Percentiles rank a stretch among this genome's conserved stretches.
phyloP scores from a whole-genome alignment of 345 rosid species.

The Ceriops decandra region DNA sequence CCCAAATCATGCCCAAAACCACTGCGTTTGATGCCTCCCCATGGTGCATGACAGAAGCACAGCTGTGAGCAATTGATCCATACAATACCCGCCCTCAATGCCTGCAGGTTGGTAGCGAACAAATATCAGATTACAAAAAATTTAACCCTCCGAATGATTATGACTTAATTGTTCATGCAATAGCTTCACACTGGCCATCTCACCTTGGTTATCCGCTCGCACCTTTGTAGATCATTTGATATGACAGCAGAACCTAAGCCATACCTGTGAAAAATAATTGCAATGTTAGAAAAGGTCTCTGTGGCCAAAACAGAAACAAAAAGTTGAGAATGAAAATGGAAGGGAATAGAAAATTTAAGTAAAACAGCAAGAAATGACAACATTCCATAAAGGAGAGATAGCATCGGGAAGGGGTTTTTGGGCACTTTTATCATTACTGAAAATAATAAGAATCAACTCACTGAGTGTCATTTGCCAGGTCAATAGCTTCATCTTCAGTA shows the following conservation, averaged over 20 bases:
- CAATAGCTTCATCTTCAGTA: slow-evolving; percentile 92
- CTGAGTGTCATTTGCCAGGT: slow-evolving; percentile 88
- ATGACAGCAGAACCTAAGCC: slow-evolving; percentile 88
- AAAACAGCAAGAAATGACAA: not conserved
- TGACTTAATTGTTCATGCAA: not conserved
- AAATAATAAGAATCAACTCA: slow-evolving; percentile 38
- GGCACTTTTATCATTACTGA: not conserved
- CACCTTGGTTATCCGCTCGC: slow-evolving; percentile 94
- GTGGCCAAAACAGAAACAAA: not conserved
- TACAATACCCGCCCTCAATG: slow-evolving; percentile 72
- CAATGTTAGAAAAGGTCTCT: slow-evolving; percentile 9
- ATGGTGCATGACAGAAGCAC: slow-evolving; percentile 94
- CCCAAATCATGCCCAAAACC: slow-evolving; percentile 99
- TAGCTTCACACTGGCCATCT: slow-evolving; percentile 15
- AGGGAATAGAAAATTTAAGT: not conserved
- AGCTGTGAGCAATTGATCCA: slow-evolving; percentile 99
- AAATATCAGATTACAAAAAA: slow-evolving; percentile 7
- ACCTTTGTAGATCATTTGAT: slow-evolving; percentile 84
- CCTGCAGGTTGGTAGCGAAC: slow-evolving; percentile 35
- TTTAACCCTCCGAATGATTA: not conserved
- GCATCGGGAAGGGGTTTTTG: slow-evolving; percentile 5
- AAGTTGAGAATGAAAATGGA: not conserved
- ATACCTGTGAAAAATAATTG: slow-evolving; percentile 41
- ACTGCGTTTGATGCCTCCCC: slow-evolving; percentile 97
- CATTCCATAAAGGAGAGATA: not conserved